Base-by-base conservation (phyloP, 1,284 basidiomycete species). In the Prillingera fragicola region DNA sequence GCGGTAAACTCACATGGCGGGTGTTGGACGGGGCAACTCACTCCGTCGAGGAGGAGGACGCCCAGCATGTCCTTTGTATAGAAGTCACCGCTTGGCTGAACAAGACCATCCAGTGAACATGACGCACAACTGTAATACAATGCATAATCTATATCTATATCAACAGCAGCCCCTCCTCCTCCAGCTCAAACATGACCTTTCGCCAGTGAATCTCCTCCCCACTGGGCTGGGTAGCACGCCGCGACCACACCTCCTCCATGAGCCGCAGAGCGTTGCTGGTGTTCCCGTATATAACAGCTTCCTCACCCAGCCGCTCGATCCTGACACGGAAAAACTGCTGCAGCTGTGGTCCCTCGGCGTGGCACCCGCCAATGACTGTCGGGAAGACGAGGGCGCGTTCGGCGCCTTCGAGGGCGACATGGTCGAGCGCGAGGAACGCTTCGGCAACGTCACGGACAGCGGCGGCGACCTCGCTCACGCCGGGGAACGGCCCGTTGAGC, bases 351-450 rank as follows among this genome's bases (percentile, higher is more conserved):
- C 39, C 48, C 15, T 52, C 41, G 15, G 46, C 53, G 21, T 57
- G 60, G 34, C 50, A 52, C 5, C 55, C 56, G 8, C 58, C 56
- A 5, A 62, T 33, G 4, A 54, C 56, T 22, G 55, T 57, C 7
- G 60, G 60, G 17, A 62, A 54, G 1, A 63, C 86, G 52, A 88
- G 83, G 9, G 83, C 84, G 63, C 81, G 84, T 24, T 85, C 76
- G 41, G 85, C 77, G 18, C 86, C 82, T 2, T 27, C 14, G 1
- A 43, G 14, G 0, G n/a, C 18, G 9, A 37, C 22, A 5, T 15
- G 10, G 14, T 77, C 75, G 17, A 78, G 75, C 19, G 74, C 70
- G 31, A 74, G 65, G 33, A 72, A 63, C 3, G 62, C 57, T 39
- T 70, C 67, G 25, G 64, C 61, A 33, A 71, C 50, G 25, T 59